Evolutionary conservation across 2,329 filamentous ascomycete genomes (phyloP), one percentile per base, ranked within the genome.

Genomic region (Cyphellophora attinorum): DNA sequence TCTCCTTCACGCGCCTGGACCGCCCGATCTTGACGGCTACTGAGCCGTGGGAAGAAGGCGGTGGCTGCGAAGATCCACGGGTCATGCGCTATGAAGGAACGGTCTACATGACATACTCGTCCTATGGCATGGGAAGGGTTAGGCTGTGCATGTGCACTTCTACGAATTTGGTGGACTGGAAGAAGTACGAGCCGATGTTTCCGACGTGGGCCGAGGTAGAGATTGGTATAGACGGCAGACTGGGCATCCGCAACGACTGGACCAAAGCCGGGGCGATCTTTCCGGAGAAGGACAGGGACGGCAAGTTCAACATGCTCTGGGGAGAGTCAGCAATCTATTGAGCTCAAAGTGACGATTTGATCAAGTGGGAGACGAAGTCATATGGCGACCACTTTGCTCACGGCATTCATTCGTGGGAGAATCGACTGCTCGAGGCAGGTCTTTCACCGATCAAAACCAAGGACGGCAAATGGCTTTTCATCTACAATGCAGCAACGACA

Each of bases 61-160:
- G 57, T 19, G 55, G 55, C 16, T 38, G 35, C 11, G 56, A 61
- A 38, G 58, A 61, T 35, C 56, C 57, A 6, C 48, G 57, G 11
- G 46, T 61, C 5, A 49, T 56, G 11, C 50, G 53, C 14, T 45
- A 57, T 18, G 56, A 60, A 18, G 55, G 56, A 1, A 54, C 53
- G 0, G 59, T 60, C 38, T 58, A 59, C 45, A 37, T 60, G 38
- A 59, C 57, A 2, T 60, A 60, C 37, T 59, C 57, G 3, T 54
- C 38, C 2, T 60, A 48, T 30, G 53, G 59, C 29, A 31, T 42
- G n/a, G 47, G 42, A 4, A 48, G 44, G 2, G 46, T 56, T 10
- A 52, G 50, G 19, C 50, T 60, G 10, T 58, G 55, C 27, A 36
- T 60, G 4, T 57, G 57, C 19, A 60, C 56, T 2, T 58, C 54